Percentiles rank a stretch among this genome's conserved stretches.
phyloP scores from a whole-genome alignment of 305 asterid species.

The Fraxinus nigra region DNA sequence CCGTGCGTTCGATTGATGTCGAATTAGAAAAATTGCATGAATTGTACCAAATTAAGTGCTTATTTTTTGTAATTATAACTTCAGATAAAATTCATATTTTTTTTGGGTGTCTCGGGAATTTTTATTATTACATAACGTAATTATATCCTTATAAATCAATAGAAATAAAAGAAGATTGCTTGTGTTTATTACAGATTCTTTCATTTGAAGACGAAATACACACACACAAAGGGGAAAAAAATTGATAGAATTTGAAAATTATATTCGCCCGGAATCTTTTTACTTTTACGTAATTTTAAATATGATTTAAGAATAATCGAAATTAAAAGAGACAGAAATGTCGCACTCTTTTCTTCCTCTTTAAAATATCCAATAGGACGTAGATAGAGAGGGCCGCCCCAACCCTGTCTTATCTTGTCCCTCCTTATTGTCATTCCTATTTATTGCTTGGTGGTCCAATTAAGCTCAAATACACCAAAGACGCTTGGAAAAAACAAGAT shows the following conservation, averaged over 20 bases:
- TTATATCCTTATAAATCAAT: too few species aligned
- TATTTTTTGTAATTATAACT: too few species aligned
- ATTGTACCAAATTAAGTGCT: background rate
- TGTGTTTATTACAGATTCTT: too few species aligned
- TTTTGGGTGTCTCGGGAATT: background rate
- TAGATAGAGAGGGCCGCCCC: background rate
- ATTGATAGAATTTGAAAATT: too few species aligned
- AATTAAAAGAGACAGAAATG: too few species aligned
- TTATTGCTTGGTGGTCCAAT: background rate
- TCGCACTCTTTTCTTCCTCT: background rate
- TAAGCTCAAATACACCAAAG: background rate
- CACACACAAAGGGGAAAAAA: too few species aligned
- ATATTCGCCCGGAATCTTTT: background rate
- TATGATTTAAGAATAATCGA: too few species aligned
- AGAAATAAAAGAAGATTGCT: too few species aligned
- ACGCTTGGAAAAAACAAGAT: background rate
- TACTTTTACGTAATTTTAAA: too few species aligned
- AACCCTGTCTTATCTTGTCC: too few species aligned
- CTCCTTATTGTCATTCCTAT: background rate
- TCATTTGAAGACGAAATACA: too few species aligned
- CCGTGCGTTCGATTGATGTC: background rate
- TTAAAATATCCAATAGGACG: background rate
- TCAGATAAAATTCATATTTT: too few species aligned
- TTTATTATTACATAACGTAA: background rate
- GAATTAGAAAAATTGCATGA: background rate